Conservation (phyloP, 2,329 filamentous ascomycete genomes). For the Clarireedia paspali region DNA sequence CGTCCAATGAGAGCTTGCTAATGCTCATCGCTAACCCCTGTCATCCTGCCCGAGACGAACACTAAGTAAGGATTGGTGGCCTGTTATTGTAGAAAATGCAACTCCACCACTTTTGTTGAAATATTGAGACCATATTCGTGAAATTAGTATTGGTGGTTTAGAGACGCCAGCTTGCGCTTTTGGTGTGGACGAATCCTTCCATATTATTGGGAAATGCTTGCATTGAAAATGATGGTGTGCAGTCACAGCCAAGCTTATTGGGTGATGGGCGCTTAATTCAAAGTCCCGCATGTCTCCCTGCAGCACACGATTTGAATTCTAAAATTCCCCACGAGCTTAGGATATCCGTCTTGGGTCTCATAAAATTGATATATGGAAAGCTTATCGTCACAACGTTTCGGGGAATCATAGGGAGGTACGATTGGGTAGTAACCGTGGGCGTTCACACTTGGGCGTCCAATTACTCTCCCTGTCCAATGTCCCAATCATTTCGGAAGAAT, state of each 20-base stretch:
- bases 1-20: not conserved
- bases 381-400: not conserved
- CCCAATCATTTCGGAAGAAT: not conserved
- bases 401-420: not conserved
- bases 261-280: slow-evolving; percentile 6
- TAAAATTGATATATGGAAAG: not conserved
- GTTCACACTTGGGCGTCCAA: slow-evolving; percentile 1
- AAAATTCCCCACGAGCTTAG: not conserved
- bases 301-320: slow-evolving; percentile 5
- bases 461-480: not conserved
- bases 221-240: slow-evolving; percentile 5
- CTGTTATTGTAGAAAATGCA: slow-evolving; percentile 5
- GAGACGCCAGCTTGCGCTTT: not conserved
- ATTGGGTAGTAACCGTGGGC: slow-evolving; percentile 2
- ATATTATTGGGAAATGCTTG: slow-evolving; percentile 8
- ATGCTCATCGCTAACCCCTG: slow-evolving; percentile 4
- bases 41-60: not conserved
- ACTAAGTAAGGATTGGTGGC: not conserved
- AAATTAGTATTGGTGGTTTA: not conserved
- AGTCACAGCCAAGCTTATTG: slow-evolving; percentile 6
- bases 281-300: slow-evolving; percentile 2
- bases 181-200: slow-evolving; percentile 6
- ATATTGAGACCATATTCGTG: not conserved
- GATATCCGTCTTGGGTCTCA: not conserved
- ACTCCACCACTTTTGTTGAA: not conserved